A percentile compares a stretch with the other conserved stretches of the same genome.
Evolutionary conservation across 208 protist genomes (phyloP).

Genomic region (Naegleria fowleri): DNA sequence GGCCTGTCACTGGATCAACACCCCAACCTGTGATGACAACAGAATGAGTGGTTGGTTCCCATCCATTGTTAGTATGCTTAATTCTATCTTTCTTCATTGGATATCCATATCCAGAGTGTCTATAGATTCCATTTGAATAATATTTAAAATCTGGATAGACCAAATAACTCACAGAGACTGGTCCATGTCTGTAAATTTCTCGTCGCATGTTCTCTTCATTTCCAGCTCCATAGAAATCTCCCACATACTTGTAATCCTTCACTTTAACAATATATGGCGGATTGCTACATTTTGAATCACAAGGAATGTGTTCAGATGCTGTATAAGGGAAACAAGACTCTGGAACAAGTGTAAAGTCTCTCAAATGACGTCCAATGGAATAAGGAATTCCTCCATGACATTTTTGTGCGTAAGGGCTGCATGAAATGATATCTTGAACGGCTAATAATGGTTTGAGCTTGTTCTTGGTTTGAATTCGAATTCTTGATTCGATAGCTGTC

Average conservation of each 20-base stretch:
- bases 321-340: conserved; percentile 8
- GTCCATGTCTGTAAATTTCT: neutral
- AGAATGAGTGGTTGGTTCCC: neutral
- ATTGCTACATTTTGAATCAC: neutral
- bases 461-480: neutral
- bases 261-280: neutral
- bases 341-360: neutral
- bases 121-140: neutral
- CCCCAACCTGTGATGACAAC: neutral
- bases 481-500: neutral
- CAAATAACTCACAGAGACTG: neutral
- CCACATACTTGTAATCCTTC: neutral
- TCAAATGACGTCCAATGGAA: neutral
- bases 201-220: neutral
- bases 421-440: neutral
- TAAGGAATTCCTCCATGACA: conserved; percentile 12
- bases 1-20: conserved; percentile 30
- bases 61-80: neutral
- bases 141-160: neutral
- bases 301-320: neutral
- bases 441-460: neutral
- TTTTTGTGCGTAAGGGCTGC: neutral
- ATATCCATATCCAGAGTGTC: neutral
- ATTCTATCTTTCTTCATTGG: neutral
- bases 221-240: neutral